phyloP scores from a whole-genome alignment of 1,284 basidiomycete genomes.

The Kalmanozyma brasiliensis region DNA sequence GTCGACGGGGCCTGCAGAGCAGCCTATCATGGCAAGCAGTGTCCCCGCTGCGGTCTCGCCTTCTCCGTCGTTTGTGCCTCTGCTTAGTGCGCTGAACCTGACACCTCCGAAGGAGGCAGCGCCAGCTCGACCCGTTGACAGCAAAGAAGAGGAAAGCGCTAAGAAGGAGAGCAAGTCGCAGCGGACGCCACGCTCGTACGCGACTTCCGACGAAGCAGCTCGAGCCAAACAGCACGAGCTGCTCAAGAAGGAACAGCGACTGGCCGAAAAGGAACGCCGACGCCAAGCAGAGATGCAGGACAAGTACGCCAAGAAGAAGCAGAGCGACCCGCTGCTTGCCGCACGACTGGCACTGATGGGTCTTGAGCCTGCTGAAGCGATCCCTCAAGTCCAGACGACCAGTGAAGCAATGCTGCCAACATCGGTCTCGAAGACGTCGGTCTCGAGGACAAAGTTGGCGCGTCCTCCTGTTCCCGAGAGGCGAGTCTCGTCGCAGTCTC shows the following conservation, averaged over 20 bases:
- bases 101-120: neutral
- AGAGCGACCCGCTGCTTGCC: conserved; percentile 52
- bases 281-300: conserved; percentile 38
- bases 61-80: neutral
- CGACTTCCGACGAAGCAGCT: conserved; percentile 52
- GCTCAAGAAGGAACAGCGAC: conserved; percentile 34
- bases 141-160: neutral
- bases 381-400: conserved; percentile 5
- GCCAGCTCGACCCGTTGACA: neutral
- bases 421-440: neutral
- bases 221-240: conserved; percentile 43
- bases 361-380: conserved; percentile 19
- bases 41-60: conserved; percentile 4
- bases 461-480: conserved; percentile 5
- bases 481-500: conserved; percentile 3
- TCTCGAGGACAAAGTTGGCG: conserved; percentile 5
- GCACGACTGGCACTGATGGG: conserved; percentile 48
- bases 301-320: conserved; percentile 53
- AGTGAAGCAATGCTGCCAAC: neutral
- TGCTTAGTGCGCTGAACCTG: neutral
- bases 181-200: conserved; percentile 33
- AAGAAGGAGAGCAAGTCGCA: conserved; percentile 13
- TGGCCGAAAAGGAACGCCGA: conserved; percentile 28
- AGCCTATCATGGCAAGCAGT: neutral
- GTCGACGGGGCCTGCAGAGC: neutral